Conservation (phyloP, 768 basidiomycete species). For the Lyophyllum decastes region DNA sequence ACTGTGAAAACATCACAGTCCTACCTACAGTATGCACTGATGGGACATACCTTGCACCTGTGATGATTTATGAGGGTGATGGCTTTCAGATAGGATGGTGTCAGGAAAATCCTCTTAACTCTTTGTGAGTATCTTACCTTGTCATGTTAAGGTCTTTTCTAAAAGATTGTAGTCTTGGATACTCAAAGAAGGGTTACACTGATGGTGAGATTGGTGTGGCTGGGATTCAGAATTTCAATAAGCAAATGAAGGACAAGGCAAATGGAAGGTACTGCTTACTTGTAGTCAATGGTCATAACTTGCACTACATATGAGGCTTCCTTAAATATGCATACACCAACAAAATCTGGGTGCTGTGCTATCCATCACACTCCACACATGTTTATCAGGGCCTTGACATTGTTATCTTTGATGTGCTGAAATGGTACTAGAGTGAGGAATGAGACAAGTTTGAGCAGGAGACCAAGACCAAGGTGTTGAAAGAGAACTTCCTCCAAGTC, state of each 20-base stretch:
- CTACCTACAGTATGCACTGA: conserved; percentile 41
- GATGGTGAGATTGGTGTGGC: conserved; percentile 22
- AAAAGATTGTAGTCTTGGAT: neutral
- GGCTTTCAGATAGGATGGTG: conserved; percentile 31
- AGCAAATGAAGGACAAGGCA: conserved; percentile 34
- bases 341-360: conserved; percentile 38
- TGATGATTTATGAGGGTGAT: conserved; percentile 39
- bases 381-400: conserved; percentile 46
- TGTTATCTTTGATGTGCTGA: conserved; percentile 41
- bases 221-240: conserved; percentile 33
- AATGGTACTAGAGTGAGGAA: conserved; percentile 19
- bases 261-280: conserved; percentile 30
- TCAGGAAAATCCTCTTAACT: conserved; percentile 34
- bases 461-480: conserved; percentile 10
- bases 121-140: conserved; percentile 28
- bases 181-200: conserved; percentile 33
- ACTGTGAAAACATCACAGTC: conserved; percentile 35
- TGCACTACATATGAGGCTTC: conserved; percentile 34
- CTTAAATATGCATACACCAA: conserved; percentile 31
- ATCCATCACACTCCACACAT: conserved; percentile 43
- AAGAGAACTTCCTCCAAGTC: conserved; percentile 14
- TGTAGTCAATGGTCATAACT: conserved; percentile 43
- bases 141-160: too few species aligned
- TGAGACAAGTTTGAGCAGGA: conserved; percentile 1
- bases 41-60: conserved; percentile 29